phyloP scores from a whole-genome alignment of 306 rosid species.

The Luffa acutangula region DNA sequence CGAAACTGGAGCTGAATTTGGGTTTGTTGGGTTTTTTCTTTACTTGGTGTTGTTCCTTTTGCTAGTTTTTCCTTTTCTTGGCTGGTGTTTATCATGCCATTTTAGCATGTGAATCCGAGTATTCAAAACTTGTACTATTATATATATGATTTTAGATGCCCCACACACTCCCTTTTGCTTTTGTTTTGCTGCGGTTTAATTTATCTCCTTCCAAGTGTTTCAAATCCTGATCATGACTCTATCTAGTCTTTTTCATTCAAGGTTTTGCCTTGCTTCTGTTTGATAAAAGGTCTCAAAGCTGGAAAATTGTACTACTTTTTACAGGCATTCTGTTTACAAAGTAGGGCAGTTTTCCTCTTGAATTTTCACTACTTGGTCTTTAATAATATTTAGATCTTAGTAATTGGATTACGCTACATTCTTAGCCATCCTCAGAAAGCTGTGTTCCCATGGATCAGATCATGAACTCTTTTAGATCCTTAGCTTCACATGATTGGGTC shows the following conservation, averaged over 20 bases:
- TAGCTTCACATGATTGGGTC: neutral
- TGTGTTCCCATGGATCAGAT: neutral
- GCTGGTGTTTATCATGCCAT: no score
- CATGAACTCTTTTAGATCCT: neutral
- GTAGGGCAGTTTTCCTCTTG: neutral
- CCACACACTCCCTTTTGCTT: conserved; percentile 22
- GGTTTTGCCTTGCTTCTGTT: neutral
- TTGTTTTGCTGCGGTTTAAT: conserved; percentile 52
- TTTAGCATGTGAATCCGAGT: conserved; percentile 31
- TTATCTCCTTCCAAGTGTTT: conserved; percentile 32
- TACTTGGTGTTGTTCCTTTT: no score
- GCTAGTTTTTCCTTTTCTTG: no score
- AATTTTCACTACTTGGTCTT: neutral
- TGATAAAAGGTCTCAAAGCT: conserved; percentile 7
- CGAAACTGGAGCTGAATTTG: no score
- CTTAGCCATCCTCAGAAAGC: neutral
- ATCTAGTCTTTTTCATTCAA: conserved; percentile 10
- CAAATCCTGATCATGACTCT: conserved; percentile 42
- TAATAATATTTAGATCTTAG: neutral
- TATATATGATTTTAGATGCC: conserved; percentile 28
- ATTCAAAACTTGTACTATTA: conserved; percentile 15
- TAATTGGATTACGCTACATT: neutral
- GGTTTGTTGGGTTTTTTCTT: no score
- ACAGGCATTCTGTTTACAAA: conserved; percentile 8
- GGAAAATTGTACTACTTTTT: conserved; percentile 15